Base-by-base conservation (phyloP, 495 filamentous ascomycete genomes). In the Hyaloscypha bicolor region DNA sequence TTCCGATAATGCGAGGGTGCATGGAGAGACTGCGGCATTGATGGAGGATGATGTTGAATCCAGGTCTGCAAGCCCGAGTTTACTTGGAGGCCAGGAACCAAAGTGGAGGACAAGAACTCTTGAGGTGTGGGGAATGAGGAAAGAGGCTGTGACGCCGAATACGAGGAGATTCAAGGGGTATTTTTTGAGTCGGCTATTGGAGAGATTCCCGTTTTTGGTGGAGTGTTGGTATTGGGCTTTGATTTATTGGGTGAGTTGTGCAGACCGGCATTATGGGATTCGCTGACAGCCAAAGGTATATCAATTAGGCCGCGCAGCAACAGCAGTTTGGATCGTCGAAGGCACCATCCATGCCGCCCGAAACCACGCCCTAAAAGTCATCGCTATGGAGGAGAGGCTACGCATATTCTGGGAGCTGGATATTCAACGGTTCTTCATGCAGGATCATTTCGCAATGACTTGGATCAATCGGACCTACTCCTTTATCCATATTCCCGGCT, bases 211-310 rank as follows among this genome's bases (percentile, higher is more conserved):
- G 12, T 94, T 94, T 70, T 74, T 94, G 32, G 85, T 89, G 29
- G 91, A 94, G 76, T 89, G 88, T 71, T 93, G 89, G 82, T 94
- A 94, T 70, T 94, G 91, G 91, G 87, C 86, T 6, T 74, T 89
- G 74, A 84, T 88, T 53, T 89, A 88, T 71, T 88, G 84, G 83
- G 86, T 88, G 78, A 64, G 75, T 48, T 37, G 35, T 37, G 12
- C 35, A 45, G 3, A 29, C 35, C 35, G 9, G 11, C 64, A 29
- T 59, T 22, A 37, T 48, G 22, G 63, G 45, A 58, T 60, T 11
- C 39, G 30, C 51, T 60, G 31, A 62, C 61, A n/a, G 16, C 42
- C 31, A 6, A 55, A 86, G 83, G 83, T 85, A 63, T 90, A 90
- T 58, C 87, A 90, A 72, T 75, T 89, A 37, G 86, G 86, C 58